These are phyloP conservation scores for Kazachstania africana DNA, from an alignment of 805 yeast genomes.

Conservation along the genomic window DNA sequence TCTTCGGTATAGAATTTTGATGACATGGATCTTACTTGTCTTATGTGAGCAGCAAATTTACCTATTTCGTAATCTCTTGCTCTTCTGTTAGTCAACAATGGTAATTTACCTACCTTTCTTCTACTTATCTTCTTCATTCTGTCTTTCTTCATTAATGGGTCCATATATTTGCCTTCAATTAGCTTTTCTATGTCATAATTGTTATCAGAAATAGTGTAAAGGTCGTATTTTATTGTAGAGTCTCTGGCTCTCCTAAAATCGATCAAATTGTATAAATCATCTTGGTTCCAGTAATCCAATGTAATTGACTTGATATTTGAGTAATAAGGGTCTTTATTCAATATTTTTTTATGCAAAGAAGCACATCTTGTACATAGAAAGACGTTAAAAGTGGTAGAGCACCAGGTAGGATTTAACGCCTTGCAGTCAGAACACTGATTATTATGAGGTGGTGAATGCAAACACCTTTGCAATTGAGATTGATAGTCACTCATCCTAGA, in stretches of 20 bases:
- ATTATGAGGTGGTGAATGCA: constrained; percentile 42
- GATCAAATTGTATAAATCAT: constrained; percentile 37
- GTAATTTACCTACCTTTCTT: constrained; percentile 16
- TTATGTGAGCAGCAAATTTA: neutral
- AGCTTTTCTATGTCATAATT: constrained; percentile 40
- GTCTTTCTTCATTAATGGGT: constrained; percentile 36
- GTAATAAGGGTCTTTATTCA: constrained; percentile 39
- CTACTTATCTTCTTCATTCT: constrained; percentile 19
- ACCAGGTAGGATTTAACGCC: constrained; percentile 44
- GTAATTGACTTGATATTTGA: constrained; percentile 64
- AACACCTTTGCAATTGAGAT: too few relatives aligned
- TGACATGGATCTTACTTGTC: neutral
- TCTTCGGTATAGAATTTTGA: neutral
- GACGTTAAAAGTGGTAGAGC: constrained; percentile 39
- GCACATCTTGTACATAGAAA: constrained; percentile 82
- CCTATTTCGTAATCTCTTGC: constrained; percentile 1
- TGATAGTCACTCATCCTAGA: too few relatives aligned
- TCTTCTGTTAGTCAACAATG: constrained; percentile 3
- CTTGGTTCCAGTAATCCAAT: constrained; percentile 54
- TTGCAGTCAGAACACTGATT: constrained; percentile 78
- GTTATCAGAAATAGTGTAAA: constrained; percentile 64
- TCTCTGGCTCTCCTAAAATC: constrained; percentile 47
- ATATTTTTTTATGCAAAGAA: constrained; percentile 49
- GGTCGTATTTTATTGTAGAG: constrained; percentile 54
- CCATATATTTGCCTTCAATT: constrained; percentile 55